Evolutionary conservation across 83 land plant species (phyloP).

Genomic region (Diphasiastrum complanatum): DNA sequence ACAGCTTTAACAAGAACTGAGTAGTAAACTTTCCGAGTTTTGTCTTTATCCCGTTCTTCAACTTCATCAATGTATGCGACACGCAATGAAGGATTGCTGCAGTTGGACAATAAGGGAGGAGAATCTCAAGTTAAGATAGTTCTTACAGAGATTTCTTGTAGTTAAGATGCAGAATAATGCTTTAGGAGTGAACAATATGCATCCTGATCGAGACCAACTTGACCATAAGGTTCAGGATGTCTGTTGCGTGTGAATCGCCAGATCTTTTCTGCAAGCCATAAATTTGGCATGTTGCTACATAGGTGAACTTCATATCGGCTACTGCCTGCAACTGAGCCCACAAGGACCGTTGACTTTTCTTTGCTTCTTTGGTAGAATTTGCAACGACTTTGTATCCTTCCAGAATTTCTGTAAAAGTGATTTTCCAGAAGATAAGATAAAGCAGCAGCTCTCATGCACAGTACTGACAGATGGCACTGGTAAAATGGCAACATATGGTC

Average conservation of each 20-base stretch:
- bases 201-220: slow-evolving; percentile 36
- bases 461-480: no score
- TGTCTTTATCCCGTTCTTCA: slow-evolving; percentile 48
- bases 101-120: no score
- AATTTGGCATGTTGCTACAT: slow-evolving; percentile 69
- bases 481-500: no score
- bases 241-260: slow-evolving; percentile 54
- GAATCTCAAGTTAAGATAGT: background rate
- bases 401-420: slow-evolving; percentile 41
- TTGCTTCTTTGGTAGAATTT: slow-evolving; percentile 25
- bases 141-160: background rate
- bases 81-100: slow-evolving; percentile 68
- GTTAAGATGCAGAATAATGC: background rate
- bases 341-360: slow-evolving; percentile 42
- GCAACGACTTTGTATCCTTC: slow-evolving; percentile 58
- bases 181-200: background rate
- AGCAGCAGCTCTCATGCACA: no score
- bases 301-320: slow-evolving; percentile 77
- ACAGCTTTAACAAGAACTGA: slow-evolving; percentile 58
- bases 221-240: slow-evolving; percentile 57
- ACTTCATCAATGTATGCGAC: slow-evolving; percentile 84
- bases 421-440: no score
- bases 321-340: slow-evolving; percentile 64
- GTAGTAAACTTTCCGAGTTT: slow-evolving; percentile 46
- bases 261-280: slow-evolving; percentile 66